Evolutionary conservation across 1,284 basidiomycete genomes (phyloP).

Genomic region (Microbotryomycetes sp.): DNA sequence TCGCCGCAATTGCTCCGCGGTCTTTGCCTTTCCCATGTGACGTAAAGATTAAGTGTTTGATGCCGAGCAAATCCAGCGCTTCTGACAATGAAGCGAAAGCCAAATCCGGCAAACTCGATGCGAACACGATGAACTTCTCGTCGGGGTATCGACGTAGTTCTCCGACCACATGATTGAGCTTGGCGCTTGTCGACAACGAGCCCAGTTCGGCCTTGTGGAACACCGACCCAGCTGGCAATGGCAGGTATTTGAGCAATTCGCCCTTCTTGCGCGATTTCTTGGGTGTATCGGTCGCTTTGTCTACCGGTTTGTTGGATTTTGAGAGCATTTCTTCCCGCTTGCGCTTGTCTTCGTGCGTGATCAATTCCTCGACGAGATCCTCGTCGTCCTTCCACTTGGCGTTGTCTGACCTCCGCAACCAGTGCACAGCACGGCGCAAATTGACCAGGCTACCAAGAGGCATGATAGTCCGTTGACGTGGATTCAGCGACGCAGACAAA

Average conservation of each 20-base stretch:
- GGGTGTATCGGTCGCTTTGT: conserved; percentile 19
- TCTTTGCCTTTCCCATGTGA: conserved; percentile 6
- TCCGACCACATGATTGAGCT: conserved; percentile 28
- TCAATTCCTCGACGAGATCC: conserved; percentile 28
- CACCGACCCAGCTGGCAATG: conserved; percentile 12
- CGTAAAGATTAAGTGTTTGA: conserved; percentile 24
- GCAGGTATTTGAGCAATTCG: conserved; percentile 2
- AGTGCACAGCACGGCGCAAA: conserved; percentile 15
- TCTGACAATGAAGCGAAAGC: conserved; percentile 28
- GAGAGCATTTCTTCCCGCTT: conserved; percentile 3
- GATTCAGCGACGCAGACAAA: background rate
- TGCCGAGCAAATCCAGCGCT: conserved; percentile 28
- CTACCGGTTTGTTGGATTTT: conserved; percentile 3
- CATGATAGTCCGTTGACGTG: conserved; percentile 4
- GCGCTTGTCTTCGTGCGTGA: conserved; percentile 25
- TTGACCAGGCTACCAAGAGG: conserved; percentile 19
- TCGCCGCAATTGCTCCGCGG: conserved; percentile 17
- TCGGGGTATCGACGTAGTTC: conserved; percentile 16
- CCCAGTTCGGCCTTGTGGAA: conserved; percentile 15
- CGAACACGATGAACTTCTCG: conserved; percentile 34
- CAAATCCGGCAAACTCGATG: conserved; percentile 16
- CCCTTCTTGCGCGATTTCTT: conserved; percentile 13
- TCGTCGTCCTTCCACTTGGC: conserved; percentile 30
- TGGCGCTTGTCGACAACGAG: conserved; percentile 14
- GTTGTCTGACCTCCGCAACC: conserved; percentile 13